These are phyloP conservation scores for Mycena chlorophos DNA, from an alignment of 768 basidiomycete species.

Conservation along the genomic window DNA sequence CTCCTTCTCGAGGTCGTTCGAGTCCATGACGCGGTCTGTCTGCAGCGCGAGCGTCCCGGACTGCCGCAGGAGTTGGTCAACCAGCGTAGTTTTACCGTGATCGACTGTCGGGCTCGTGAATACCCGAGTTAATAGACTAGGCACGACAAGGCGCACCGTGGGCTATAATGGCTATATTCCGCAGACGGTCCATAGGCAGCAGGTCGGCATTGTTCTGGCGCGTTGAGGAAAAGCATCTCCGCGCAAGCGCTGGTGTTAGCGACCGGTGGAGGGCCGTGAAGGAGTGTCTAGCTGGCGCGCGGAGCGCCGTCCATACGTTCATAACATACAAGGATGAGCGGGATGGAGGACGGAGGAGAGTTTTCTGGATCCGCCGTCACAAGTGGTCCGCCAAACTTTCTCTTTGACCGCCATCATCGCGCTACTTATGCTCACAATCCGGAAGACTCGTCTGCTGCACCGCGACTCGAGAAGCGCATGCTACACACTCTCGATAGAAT, in stretches of 20 bases:
- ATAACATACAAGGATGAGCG: constrained; percentile 2
- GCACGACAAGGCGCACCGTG: constrained; percentile 44
- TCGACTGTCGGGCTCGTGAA: constrained; percentile 36
- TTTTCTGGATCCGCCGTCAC: background rate
- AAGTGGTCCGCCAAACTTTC: no score
- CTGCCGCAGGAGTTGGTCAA: constrained; percentile 52
- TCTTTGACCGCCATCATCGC: no score
- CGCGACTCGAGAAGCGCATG: no score
- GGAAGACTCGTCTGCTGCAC: no score
- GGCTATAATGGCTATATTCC: constrained; percentile 52
- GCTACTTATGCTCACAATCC: no score
- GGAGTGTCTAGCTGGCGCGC: constrained; percentile 1
- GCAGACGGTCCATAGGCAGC: constrained; percentile 40
- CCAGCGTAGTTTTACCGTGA: constrained; percentile 54
- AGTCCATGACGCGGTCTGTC: constrained; percentile 52
- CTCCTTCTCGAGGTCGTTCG: constrained; percentile 55
- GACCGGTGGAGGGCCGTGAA: constrained; percentile 2
- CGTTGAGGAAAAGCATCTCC: constrained; percentile 20
- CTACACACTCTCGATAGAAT: no score
- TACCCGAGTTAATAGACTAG: background rate
- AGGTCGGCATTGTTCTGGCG: constrained; percentile 15
- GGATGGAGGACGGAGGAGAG: background rate
- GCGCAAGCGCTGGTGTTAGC: background rate
- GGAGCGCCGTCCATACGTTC: constrained; percentile 1
- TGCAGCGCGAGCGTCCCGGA: constrained; percentile 46